Evolutionary conservation across 2,329 filamentous ascomycete genomes (phyloP), one percentile per base, ranked within the genome.

Genomic region (Ilyonectria sp.): DNA sequence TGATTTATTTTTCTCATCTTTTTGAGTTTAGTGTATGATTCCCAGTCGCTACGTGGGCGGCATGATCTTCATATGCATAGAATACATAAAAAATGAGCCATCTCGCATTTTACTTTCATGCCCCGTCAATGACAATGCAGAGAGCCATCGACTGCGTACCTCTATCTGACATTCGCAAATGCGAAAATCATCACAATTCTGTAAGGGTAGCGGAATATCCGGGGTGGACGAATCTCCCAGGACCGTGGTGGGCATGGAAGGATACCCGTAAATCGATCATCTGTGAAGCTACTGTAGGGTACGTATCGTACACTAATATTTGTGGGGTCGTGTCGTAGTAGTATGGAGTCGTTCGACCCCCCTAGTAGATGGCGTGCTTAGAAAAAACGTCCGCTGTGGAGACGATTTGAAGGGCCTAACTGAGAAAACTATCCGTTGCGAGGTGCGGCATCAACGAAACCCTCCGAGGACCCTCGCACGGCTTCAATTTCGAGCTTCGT

Each of bases 391-490:
- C 59, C 59, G 59, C 59, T 44, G 37, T 37, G 21, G 44, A 19
- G 23, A 26, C 40, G 40, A 29, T 44, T 40, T 13, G 35, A 40
- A n/a, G 6, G 4, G 6, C 35, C 6, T 40, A 40, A 40, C 15
- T 11, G 2, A 43, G 54, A 43, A 57, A 57, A 57, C 33, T 26
- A 19, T 57, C 54, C 54, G 47, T 37, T 29, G 35, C 26, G 17
- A 4, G 13, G 35, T 40, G 10, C 35, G 13, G 3, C 9, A 40
- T 7, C n/a, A 40, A 13, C 15, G 26, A 60, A 52, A 60, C 19
- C 58, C 58, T 60, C 58, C 58, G 58, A 44, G 26, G 29, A 13
- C 58, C 58, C 33, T 60, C n/a, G 58, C 11, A 60, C 50, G 8
- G 50, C 44, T 6, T 19, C n/a, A 40, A 60, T 52, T 60, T 60